These are phyloP conservation scores for Chloris gayana DNA, from an alignment of 176 grass and related monocot species.

Conservation along the genomic window DNA sequence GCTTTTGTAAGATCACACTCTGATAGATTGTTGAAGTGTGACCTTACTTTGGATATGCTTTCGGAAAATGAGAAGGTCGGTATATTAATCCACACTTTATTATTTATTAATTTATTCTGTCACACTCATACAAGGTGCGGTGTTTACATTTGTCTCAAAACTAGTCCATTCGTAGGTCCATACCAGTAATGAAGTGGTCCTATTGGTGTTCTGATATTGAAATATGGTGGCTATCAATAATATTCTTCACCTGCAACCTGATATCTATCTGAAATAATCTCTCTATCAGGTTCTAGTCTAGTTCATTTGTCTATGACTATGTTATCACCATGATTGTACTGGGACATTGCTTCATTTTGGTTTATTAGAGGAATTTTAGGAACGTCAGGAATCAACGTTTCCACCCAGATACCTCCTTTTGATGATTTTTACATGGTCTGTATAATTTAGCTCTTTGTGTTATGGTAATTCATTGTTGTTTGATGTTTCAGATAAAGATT, in stretches of 20 bases:
- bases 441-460: slow-evolving; percentile 22
- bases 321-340: not conserved
- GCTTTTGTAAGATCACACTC: slow-evolving; percentile 55
- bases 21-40: slow-evolving; percentile 59
- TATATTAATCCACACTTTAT: slow-evolving; percentile 10
- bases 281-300: slow-evolving; percentile 15
- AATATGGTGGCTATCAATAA: not conserved
- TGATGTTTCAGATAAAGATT: slow-evolving; percentile 77
- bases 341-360: not conserved
- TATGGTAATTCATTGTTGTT: slow-evolving; percentile 33
- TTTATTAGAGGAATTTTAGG: slow-evolving; percentile 29
- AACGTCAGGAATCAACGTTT: slow-evolving; percentile 8
- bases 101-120: slow-evolving; percentile 8
- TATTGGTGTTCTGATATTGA: slow-evolving; percentile 14
- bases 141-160: slow-evolving; percentile 27
- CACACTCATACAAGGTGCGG: not conserved
- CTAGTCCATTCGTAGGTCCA: not conserved
- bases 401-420: slow-evolving; percentile 6
- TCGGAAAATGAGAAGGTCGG: slow-evolving; percentile 83
- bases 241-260: not conserved
- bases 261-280: slow-evolving; percentile 15
- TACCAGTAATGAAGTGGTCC: slow-evolving; percentile 21
- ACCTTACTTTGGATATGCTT: slow-evolving; percentile 84
- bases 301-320: slow-evolving; percentile 1
- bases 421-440: slow-evolving; percentile 8